Evolutionary conservation across 1,284 basidiomycete genomes (phyloP).

Genomic region (Schizophyllum commune): DNA sequence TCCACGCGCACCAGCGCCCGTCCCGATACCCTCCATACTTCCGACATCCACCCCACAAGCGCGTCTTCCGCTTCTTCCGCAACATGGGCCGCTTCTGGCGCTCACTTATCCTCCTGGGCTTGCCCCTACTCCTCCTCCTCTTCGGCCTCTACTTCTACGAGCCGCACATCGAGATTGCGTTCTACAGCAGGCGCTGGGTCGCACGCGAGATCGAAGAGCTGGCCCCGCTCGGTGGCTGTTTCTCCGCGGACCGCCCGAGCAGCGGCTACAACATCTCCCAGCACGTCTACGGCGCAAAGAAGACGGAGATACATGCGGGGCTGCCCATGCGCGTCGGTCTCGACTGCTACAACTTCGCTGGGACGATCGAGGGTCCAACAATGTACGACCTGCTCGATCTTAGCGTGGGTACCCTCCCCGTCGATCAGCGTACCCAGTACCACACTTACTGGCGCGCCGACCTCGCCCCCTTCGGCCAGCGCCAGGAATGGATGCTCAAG

Average conservation of each 20-base stretch:
- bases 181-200: constrained; percentile 74
- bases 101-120: constrained; percentile 15
- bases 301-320: constrained; percentile 71
- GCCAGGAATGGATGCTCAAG: constrained; percentile 84
- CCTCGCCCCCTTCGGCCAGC: constrained; percentile 64
- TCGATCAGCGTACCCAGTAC: constrained; percentile 51
- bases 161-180: constrained; percentile 73
- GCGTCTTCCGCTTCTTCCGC: background rate
- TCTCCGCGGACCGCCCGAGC: constrained; percentile 42
- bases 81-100: background rate
- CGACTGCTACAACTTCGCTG: constrained; percentile 85
- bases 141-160: constrained; percentile 57
- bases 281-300: constrained; percentile 49
- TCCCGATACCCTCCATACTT: background rate
- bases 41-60: background rate
- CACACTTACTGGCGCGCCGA: constrained; percentile 92
- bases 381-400: constrained; percentile 8
- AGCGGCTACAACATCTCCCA: constrained; percentile 59
- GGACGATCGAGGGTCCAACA: constrained; percentile 46
- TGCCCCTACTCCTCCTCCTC: constrained; percentile 33
- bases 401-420: constrained; percentile 17
- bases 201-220: constrained; percentile 58
- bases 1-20: background rate
- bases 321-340: constrained; percentile 67
- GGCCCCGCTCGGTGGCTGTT: constrained; percentile 65